Evolutionary conservation across 2,329 filamentous ascomycete genomes (phyloP).

Genomic region (Alternaria rosae): DNA sequence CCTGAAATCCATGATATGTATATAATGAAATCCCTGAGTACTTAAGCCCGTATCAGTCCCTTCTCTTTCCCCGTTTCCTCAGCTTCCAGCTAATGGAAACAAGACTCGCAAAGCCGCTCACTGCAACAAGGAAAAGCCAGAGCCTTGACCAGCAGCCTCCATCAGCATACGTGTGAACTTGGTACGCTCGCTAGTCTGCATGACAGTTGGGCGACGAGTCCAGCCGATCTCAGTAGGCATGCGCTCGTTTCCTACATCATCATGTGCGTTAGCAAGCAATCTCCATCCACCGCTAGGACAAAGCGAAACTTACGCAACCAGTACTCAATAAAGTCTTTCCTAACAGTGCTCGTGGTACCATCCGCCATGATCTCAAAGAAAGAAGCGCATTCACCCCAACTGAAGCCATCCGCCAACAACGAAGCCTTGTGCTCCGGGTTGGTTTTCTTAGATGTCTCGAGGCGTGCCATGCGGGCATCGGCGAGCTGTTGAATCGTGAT

Average conservation of each 20-base stretch:
- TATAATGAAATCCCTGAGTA: no score
- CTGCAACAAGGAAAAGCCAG: not conserved
- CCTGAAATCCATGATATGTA: not conserved
- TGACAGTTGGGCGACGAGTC: conserved; percentile 11
- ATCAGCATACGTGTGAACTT: conserved; percentile 13
- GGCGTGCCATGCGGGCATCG: not conserved
- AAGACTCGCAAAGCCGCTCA: not conserved
- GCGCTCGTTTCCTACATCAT: conserved; percentile 8
- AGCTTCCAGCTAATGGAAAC: no score
- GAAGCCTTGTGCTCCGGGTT: conserved; percentile 13
- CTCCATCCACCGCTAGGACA: not conserved
- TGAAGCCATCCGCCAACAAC: conserved; percentile 7
- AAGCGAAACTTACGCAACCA: conserved; percentile 11
- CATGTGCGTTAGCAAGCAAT: not conserved
- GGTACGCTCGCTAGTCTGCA: conserved; percentile 15
- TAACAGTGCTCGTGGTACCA: conserved; percentile 10
- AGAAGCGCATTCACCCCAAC: conserved; percentile 14
- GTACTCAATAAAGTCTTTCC: conserved; percentile 16
- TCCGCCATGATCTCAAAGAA: conserved; percentile 18
- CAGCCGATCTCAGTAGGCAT: conserved; percentile 14
- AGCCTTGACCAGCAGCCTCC: conserved; percentile 9
- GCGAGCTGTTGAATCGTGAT: conserved; percentile 11
- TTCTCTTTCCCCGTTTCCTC: no score
- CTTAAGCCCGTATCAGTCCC: no score
- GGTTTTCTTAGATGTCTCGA: conserved; percentile 7